These are phyloP conservation scores for Penicillium italicum DNA, from an alignment of 2,329 filamentous ascomycete species.

Conservation along the genomic window DNA sequence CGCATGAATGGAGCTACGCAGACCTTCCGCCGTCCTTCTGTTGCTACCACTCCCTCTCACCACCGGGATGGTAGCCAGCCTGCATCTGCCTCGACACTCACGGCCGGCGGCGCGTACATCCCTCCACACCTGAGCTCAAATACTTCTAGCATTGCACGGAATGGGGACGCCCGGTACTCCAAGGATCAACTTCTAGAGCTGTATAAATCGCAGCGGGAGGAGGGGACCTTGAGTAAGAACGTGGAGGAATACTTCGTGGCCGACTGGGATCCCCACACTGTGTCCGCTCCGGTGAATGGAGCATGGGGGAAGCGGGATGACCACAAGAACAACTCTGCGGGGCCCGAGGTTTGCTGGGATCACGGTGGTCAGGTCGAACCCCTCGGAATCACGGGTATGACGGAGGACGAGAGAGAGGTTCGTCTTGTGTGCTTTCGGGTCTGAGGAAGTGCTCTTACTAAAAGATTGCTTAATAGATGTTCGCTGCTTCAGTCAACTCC, in stretches of 20 bases:
- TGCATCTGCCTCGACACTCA: slow-evolving; percentile 40
- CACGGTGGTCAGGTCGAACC: slow-evolving; percentile 65
- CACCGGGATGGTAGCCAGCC: slow-evolving; percentile 42
- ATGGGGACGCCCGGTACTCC: slow-evolving; percentile 64
- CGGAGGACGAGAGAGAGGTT: slow-evolving; percentile 63
- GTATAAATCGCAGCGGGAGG: slow-evolving; percentile 58
- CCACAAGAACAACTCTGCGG: slow-evolving; percentile 67
- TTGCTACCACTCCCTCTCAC: slow-evolving; percentile 53
- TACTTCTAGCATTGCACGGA: slow-evolving; percentile 47
- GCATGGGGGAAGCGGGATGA: slow-evolving; percentile 78
- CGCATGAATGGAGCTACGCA: slow-evolving; percentile 64
- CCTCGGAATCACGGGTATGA: slow-evolving; percentile 69
- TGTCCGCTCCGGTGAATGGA: slow-evolving; percentile 59
- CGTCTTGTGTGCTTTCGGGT: slow-evolving; percentile 18
- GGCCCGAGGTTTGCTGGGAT: slow-evolving; percentile 93
- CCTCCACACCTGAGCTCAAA: slow-evolving; percentile 58
- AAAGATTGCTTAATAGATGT: slow-evolving; percentile 57
- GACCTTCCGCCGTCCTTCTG: slow-evolving; percentile 63
- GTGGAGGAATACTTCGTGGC: slow-evolving; percentile 67
- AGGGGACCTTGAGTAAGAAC: slow-evolving; percentile 55
- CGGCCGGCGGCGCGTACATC: slow-evolving; percentile 52
- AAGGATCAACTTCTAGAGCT: slow-evolving; percentile 76
- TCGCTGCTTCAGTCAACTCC: slow-evolving; percentile 85
- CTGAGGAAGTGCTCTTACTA: slow-evolving; percentile 9
- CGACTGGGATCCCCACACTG: slow-evolving; percentile 73